Base-by-base conservation (phyloP, 306 rosid species). In the Cyclanthera cordifolia region DNA sequence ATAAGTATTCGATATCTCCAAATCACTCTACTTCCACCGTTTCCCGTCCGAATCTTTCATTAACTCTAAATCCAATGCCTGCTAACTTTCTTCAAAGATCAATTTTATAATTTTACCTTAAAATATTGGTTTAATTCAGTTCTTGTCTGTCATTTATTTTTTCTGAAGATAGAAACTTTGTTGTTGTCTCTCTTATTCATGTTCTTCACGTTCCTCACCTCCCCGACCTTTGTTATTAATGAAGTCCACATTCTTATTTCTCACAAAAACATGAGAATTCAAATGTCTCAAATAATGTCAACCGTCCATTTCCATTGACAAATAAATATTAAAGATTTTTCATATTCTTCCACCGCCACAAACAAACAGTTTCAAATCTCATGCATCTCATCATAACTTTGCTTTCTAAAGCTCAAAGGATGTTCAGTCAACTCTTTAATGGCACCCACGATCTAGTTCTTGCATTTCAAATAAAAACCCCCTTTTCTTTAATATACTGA, bases 141-240 rank as follows among this genome's bases (percentile, higher is more conserved):
- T 37, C 13, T n/a, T 1, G 0, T 23, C 14, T 21, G 37, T 64
- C 28, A 64, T n/a, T n/a, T n/a, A 21, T 4, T 14, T 9, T 20
- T 60, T n/a, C n/a, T 67, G 17, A 19, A 51, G 15, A 13, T 5
- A 30, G 60, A 68, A 17, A 19, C 39, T 4, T 65, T 41, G 3
- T 49, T 49, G 50, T 4, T 28, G 25, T 32, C 24, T 59, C 25
- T 13, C 1, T 19, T 12, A 74, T 71, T 88, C 72, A 85, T 83
- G 86, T 78, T 23, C 47, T 73, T 91, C 96, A 87, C 88, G 87
- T 74, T 82, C 30, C 56, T 45, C 54, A 45, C 61, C 47, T 14
- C 54, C 6, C 70, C 54, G 54, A 66, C 71, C 52, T 6, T 25
- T 24, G 15, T 0, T 24, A 66, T 70, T 52, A 14, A 70, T 70